Evolutionary conservation across 768 basidiomycete species (phyloP), one percentile per base, ranked within the genome.

Genomic region (Phaeotremella skinneri): DNA sequence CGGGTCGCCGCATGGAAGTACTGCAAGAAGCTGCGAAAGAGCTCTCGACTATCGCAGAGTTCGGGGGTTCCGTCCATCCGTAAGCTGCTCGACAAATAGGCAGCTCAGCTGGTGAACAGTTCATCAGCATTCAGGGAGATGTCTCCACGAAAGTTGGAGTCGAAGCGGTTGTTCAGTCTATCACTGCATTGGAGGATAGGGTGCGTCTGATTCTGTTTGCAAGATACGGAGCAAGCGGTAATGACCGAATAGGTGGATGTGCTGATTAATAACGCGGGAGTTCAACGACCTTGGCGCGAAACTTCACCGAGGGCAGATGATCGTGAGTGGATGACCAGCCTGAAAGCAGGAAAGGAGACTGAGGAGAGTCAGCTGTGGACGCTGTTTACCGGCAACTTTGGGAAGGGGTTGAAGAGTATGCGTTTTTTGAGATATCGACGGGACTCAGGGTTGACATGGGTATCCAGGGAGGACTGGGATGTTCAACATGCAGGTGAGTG

Each of bases 1-100:
- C 63, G 3, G 74, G 74, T 4, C 42, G 74, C 26, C 60, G 74
- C 34, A 47, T 37, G 25, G 72, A 75, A 21, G 59, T 64, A 1
- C 58, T 75, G 2, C 55, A 72, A 9, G 57, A 47, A 9, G 55
- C 71, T 27, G 69, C 66, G 9, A 52, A 55, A 23, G 62, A 64
- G 56, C 64, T 72, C 55, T 59, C 57, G 17, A 52, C 32, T 13
- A 75, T 41, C 5, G 56, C 45, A 7, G 32, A 50, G 26, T 43
- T 47, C 5, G 52, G 56, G 16, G 62, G 61, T 30, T 41, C 39
- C 1, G 39, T 58, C 0, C 14, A 1, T 14, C 13, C 62, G 67
- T 66, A 37, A 52, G 66, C 56, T 14, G 32, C 20, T 45, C 6
- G 9, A 45, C 23, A 45, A 13, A 13, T 20, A 37, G 21, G 13